A percentile compares a stretch with the other conserved stretches of the same genome.
phyloP scores from a whole-genome alignment of 73 alveolate species.

The Stentor coeruleus region DNA sequence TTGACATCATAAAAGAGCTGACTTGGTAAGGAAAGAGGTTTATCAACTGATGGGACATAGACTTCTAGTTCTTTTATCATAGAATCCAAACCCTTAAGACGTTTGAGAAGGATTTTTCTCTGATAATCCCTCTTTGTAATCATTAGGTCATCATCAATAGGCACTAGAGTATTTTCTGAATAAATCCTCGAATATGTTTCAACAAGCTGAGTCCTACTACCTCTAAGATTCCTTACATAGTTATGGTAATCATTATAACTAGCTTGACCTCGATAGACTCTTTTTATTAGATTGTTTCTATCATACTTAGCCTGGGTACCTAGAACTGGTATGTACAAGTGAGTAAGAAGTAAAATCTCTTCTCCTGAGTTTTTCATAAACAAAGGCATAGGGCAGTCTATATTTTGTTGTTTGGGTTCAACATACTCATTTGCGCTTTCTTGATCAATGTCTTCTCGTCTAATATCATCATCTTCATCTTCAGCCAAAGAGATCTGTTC shows the following conservation, averaged over 20 bases:
- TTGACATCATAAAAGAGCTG: neutral
- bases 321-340: neutral
- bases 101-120: neutral
- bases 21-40: neutral
- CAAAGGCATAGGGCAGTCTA: neutral
- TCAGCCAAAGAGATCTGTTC: neutral
- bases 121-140: neutral
- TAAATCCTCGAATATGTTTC: neutral
- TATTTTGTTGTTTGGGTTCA: neutral
- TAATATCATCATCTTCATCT: neutral
- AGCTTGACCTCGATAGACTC: neutral
- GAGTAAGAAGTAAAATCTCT: neutral
- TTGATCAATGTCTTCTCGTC: neutral
- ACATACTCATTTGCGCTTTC: neutral
- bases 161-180: neutral
- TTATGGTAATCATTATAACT: neutral
- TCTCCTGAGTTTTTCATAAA: neutral
- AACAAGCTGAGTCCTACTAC: neutral
- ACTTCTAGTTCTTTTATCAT: neutral
- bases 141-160: neutral
- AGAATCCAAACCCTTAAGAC: neutral
- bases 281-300: neutral
- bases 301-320: slow-evolving; percentile 2
- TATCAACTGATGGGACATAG: neutral
- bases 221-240: slow-evolving; percentile 1